Conservation (phyloP, 148 eudicot genomes). For the Vaccinium vitisidaea region DNA sequence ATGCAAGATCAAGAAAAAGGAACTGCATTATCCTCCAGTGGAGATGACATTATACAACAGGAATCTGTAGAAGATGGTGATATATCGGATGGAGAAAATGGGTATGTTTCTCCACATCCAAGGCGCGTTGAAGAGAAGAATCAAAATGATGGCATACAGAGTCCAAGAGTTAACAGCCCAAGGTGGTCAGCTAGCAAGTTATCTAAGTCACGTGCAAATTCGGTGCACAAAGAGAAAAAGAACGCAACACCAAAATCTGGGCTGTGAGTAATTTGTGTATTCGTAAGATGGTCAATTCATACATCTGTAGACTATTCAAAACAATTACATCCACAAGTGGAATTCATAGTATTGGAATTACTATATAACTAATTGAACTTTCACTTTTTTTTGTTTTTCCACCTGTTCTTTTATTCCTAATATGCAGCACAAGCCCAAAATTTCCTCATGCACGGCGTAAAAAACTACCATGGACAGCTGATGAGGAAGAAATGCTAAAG, state of each 20-base stretch:
- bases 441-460: conserved; percentile 36
- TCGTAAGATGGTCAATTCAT: background rate
- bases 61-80: background rate
- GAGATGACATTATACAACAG: conserved; percentile 4
- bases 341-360: background rate
- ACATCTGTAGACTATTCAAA: background rate
- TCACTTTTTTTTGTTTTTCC: background rate
- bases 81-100: background rate
- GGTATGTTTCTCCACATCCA: background rate
- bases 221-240: background rate
- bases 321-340: background rate
- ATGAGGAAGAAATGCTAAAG: conserved; percentile 68
- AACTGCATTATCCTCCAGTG: conserved; percentile 1
- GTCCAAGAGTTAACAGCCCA: conserved; percentile 8
- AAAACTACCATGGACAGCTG: conserved; percentile 48
- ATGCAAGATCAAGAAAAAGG: background rate
- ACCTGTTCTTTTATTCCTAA: conserved; percentile 7
- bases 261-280: conserved; percentile 22
- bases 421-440: conserved; percentile 28
- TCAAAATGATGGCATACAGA: conserved; percentile 14
- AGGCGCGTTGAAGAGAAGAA: background rate
- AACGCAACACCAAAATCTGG: conserved; percentile 12
- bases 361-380: background rate
- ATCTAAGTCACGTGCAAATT: background rate
- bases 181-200: conserved; percentile 20